A percentile compares a stretch with the other conserved stretches of the same genome.
These are phyloP conservation scores for Colletotrichum euphorbiae DNA, from an alignment of 2,329 filamentous ascomycete genomes.

Conservation along the genomic window DNA sequence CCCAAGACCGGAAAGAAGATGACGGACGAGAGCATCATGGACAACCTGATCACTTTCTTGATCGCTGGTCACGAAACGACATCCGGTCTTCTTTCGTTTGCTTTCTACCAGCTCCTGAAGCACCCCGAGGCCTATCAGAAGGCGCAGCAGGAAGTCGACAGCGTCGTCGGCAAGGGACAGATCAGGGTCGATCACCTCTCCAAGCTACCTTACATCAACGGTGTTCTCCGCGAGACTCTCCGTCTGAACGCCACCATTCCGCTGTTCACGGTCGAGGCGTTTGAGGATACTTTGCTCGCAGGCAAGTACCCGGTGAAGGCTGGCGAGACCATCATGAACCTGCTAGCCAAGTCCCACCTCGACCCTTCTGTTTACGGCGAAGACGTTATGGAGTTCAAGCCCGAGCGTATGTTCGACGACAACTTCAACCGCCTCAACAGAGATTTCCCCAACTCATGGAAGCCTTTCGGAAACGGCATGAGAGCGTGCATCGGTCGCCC, in stretches of 20 bases:
- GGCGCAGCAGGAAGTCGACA: constrained; percentile 76
- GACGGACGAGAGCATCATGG: constrained; percentile 68
- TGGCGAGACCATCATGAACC: constrained; percentile 56
- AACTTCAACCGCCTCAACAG: constrained; percentile 53
- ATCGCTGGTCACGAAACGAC: constrained; percentile 78
- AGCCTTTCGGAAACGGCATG: constrained; percentile 66
- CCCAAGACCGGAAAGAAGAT: constrained; percentile 72
- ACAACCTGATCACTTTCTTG: constrained; percentile 78
- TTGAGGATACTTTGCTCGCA: constrained; percentile 57
- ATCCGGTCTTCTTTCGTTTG: constrained; percentile 73
- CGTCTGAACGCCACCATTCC: constrained; percentile 47
- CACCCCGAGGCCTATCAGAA: constrained; percentile 69
- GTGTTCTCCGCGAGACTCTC: constrained; percentile 68
- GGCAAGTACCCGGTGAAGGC: constrained; percentile 65
- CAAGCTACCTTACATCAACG: constrained; percentile 72
- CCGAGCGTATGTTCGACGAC: constrained; percentile 72
- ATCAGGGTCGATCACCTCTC: constrained; percentile 69
- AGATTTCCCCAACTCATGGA: constrained; percentile 53
- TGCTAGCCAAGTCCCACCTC: constrained; percentile 63
- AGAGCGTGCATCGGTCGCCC: constrained; percentile 64
- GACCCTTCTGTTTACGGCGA: constrained; percentile 68
- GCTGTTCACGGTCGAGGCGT: constrained; percentile 45
- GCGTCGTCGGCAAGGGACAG: constrained; percentile 68
- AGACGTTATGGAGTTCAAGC: constrained; percentile 68
- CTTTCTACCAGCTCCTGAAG: constrained; percentile 74